These are phyloP conservation scores for Neurospora sp. DNA, from an alignment of 495 filamentous ascomycete species.

Conservation along the genomic window DNA sequence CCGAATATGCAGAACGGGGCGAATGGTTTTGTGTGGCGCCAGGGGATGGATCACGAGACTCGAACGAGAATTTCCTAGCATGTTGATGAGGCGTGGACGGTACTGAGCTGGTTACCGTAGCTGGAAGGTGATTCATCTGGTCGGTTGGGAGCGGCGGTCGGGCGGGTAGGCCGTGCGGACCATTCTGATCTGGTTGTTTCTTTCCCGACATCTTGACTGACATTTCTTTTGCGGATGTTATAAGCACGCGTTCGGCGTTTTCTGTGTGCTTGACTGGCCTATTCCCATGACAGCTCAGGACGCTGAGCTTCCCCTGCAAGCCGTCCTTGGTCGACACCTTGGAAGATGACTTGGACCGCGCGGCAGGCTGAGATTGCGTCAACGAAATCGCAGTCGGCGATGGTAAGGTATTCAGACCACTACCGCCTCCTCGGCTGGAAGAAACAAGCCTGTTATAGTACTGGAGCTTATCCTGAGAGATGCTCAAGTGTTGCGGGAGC, in stretches of 20 bases:
- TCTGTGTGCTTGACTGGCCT: constrained; percentile 36
- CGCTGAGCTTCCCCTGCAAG: constrained; percentile 25
- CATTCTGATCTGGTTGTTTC: constrained; percentile 24
- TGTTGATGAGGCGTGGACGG: constrained; percentile 91
- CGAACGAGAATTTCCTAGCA: constrained; percentile 71
- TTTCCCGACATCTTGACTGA: constrained; percentile 39
- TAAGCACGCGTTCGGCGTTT: constrained; percentile 46
- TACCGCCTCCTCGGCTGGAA: constrained; percentile 35
- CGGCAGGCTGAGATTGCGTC: constrained; percentile 36
- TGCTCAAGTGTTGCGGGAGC: constrained; percentile 39
- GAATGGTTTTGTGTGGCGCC: constrained; percentile 65
- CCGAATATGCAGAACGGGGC: constrained; percentile 82
- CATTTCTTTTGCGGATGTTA: constrained; percentile 39
- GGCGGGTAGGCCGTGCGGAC: constrained; percentile 19
- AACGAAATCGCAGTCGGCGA: constrained; percentile 36
- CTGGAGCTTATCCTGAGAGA: constrained; percentile 42
- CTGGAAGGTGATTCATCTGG: constrained; percentile 15
- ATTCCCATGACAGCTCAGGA: constrained; percentile 51
- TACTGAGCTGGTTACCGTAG: constrained; percentile 78
- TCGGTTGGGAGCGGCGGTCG: constrained; percentile 25
- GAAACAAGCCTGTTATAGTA: constrained; percentile 47
- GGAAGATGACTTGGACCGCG: constrained; percentile 41
- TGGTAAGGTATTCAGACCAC: constrained; percentile 34
- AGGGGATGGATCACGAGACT: constrained; percentile 81
- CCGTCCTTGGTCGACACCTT: constrained; percentile 43